phyloP scores from a whole-genome alignment of 176 grass and related monocot species.

The Carex myosuroides region DNA sequence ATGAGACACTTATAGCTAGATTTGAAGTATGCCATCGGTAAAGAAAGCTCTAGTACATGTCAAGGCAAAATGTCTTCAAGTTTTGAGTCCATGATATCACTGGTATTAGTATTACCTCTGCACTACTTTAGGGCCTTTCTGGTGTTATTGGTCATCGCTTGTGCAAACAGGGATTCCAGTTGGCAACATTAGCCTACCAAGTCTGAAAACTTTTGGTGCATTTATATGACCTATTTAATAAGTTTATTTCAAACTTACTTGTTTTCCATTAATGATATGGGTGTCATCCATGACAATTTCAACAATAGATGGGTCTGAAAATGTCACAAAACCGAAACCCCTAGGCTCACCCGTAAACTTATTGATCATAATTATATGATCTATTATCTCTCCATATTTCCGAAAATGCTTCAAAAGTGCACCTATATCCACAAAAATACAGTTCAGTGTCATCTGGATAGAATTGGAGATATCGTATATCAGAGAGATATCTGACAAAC shows the following conservation, averaged over 20 bases:
- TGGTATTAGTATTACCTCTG: not conserved
- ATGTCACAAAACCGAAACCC: slow-evolving; percentile 96
- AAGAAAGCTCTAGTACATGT: not conserved
- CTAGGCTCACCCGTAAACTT: slow-evolving; percentile 69
- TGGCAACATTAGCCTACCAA: not conserved
- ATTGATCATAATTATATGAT: slow-evolving; percentile 91
- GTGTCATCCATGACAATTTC: slow-evolving; percentile 76
- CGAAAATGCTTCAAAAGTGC: slow-evolving; percentile 73
- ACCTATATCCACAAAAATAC: slow-evolving; percentile 28
- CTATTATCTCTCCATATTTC: slow-evolving; percentile 75
- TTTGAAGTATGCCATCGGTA: not conserved
- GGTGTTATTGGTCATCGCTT: not conserved
- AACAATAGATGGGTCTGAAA: slow-evolving; percentile 57
- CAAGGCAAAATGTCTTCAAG: not conserved
- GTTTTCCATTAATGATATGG: slow-evolving; percentile 75
- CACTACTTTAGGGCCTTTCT: not conserved
- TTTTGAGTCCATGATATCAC: not conserved
- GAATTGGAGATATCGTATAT: not conserved
- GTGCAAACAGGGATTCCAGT: not conserved
- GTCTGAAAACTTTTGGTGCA: slow-evolving; percentile 3
- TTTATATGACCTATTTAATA: slow-evolving; percentile 1
- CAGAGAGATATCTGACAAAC: not conserved
- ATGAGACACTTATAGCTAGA: not conserved
- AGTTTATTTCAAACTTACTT: slow-evolving; percentile 47
- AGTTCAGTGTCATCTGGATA: not conserved